Evolutionary conservation across 1,284 basidiomycete genomes (phyloP).

Genomic region (Serendipita sp.): DNA sequence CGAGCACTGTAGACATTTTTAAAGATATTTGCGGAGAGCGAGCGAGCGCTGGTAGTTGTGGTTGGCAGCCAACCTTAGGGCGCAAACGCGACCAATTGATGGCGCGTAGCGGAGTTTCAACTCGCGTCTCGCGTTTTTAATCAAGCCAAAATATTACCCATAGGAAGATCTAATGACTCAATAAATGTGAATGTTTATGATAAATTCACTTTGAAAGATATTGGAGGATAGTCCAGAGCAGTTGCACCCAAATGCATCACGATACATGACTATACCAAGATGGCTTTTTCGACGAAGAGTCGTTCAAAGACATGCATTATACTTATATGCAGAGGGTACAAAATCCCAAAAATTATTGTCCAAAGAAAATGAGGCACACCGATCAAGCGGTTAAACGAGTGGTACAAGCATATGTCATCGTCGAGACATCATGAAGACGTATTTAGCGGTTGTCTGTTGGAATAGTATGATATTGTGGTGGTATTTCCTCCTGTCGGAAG

Average conservation of each 20-base stretch:
- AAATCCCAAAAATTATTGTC: background rate
- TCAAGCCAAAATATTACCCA: background rate
- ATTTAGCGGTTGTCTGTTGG: background rate
- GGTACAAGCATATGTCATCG: background rate
- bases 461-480: background rate
- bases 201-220: no score
- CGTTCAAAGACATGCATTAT: no score
- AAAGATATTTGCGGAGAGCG: background rate
- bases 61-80: no score
- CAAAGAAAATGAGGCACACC: no score
- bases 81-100: no score
- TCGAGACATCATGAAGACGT: background rate
- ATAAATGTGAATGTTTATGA: no score
- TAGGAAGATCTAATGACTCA: background rate
- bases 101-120: background rate
- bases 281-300: no score
- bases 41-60: background rate
- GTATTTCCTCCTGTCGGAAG: background rate
- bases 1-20: constrained; percentile 4
- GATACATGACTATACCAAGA: no score
- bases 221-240: no score
- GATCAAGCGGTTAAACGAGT: background rate
- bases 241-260: no score
- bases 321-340: background rate
- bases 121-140: background rate